These are phyloP conservation scores for Hymenochaete sp. DNA, from an alignment of 1,284 basidiomycete genomes.

Conservation along the genomic window DNA sequence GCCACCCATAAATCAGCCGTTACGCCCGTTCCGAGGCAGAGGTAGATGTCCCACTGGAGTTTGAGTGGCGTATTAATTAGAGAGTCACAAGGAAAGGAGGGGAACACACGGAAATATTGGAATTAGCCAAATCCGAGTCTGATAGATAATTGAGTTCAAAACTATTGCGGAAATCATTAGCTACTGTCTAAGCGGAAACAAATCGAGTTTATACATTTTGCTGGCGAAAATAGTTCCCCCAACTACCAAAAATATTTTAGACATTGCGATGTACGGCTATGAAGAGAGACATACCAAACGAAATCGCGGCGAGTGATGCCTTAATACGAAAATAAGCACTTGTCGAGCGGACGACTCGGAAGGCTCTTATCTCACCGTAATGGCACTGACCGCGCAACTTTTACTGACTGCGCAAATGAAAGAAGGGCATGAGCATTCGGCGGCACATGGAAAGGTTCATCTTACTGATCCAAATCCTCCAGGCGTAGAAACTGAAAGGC, in stretches of 20 bases:
- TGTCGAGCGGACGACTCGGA: neutral
- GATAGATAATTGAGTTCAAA: constrained; percentile 5
- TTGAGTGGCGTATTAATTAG: neutral
- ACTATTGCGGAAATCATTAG: neutral
- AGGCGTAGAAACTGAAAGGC: constrained; percentile 1
- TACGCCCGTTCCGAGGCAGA: constrained; percentile 8
- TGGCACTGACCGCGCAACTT: constrained; percentile 2
- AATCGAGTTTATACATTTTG: constrained; percentile 1
- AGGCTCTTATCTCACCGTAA: neutral
- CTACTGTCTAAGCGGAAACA: neutral
- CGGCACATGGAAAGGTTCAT: too few relatives aligned
- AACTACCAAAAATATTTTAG: neutral
- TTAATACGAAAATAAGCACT: neutral
- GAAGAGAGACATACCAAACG: constrained; percentile 4
- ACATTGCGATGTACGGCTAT: too few relatives aligned
- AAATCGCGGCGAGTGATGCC: constrained; percentile 5
- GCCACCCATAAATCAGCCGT: constrained; percentile 14
- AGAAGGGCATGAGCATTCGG: neutral
- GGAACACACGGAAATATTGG: neutral
- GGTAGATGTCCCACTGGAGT: constrained; percentile 9
- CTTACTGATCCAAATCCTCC: constrained; percentile 9
- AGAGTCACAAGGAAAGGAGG: neutral
- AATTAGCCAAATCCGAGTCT: constrained; percentile 2
- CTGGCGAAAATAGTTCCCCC: constrained; percentile 6
- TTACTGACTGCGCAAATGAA: constrained; percentile 5